Percentiles rank a stretch among this genome's conserved stretches.
Conservation (phyloP, 163 green algal species). For the Dunaliella salina region DNA sequence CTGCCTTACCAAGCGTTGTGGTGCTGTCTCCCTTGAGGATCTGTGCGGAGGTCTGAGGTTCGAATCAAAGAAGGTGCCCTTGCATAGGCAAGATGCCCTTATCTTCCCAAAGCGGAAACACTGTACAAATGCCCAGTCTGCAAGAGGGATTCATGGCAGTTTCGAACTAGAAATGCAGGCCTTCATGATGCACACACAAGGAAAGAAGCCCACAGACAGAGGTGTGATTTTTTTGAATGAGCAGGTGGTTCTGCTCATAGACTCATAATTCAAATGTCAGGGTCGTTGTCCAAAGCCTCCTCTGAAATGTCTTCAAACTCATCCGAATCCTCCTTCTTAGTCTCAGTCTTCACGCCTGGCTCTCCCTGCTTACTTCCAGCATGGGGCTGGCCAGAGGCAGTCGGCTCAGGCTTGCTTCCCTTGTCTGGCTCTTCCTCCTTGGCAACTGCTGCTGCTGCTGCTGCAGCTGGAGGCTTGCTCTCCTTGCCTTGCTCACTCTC, state of each 20-base stretch:
- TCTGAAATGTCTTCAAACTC: neutral
- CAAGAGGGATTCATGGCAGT: no score
- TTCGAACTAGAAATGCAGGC: no score
- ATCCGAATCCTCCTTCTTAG: neutral
- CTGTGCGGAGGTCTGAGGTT: no score
- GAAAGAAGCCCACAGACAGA: neutral
- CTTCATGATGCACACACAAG: neutral
- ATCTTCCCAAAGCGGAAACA: no score
- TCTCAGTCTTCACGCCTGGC: neutral
- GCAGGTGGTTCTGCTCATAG: no score
- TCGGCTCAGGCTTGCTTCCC: neutral
- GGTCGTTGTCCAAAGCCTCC: neutral
- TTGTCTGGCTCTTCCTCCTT: neutral
- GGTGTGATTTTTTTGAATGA: no score
- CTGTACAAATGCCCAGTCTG: no score
- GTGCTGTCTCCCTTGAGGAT: no score
- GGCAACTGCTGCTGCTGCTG: neutral
- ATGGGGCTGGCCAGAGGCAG: neutral
- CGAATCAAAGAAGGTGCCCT: no score
- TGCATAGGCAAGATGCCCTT: no score
- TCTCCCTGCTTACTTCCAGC: neutral
- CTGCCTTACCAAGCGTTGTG: no score
- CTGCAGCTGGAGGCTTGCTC: neutral
- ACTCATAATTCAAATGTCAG: neutral
- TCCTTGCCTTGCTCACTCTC: neutral